A percentile compares a stretch with the other conserved stretches of the same genome.
phyloP scores from a whole-genome alignment of 441 rosid genomes.

The Corymbia citriodora region DNA sequence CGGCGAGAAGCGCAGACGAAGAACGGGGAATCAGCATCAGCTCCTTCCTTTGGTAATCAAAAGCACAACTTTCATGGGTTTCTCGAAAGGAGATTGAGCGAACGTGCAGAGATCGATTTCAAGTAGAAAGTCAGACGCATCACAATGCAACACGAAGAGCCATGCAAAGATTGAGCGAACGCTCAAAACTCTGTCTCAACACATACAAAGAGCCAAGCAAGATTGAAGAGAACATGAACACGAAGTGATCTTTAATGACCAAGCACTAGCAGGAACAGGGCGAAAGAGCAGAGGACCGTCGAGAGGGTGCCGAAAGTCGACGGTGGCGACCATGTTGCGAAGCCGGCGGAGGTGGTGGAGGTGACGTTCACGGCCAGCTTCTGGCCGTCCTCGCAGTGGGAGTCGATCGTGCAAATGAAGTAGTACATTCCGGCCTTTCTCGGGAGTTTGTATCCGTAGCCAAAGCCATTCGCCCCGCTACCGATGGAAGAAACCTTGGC shows the following conservation, averaged over 20 bases:
- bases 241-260: neutral
- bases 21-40: neutral
- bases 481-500: neutral
- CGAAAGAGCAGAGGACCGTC: neutral
- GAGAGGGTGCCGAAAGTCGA: neutral
- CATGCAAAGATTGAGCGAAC: neutral
- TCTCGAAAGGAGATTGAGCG: neutral
- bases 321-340: neutral
- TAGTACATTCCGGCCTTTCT: neutral
- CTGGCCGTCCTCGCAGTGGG: conserved; percentile 9
- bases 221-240: neutral
- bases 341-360: neutral
- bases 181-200: neutral
- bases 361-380: conserved; percentile 8
- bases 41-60: neutral
- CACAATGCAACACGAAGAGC: too few relatives aligned
- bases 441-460: neutral
- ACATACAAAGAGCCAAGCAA: neutral
- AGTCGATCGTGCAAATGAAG: neutral
- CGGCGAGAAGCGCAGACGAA: neutral
- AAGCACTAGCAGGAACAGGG: neutral
- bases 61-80: neutral
- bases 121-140: neutral
- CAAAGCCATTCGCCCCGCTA: neutral
- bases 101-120: neutral